Conservation (phyloP, 306 rosid species). For the Ziziphus jujuba region DNA sequence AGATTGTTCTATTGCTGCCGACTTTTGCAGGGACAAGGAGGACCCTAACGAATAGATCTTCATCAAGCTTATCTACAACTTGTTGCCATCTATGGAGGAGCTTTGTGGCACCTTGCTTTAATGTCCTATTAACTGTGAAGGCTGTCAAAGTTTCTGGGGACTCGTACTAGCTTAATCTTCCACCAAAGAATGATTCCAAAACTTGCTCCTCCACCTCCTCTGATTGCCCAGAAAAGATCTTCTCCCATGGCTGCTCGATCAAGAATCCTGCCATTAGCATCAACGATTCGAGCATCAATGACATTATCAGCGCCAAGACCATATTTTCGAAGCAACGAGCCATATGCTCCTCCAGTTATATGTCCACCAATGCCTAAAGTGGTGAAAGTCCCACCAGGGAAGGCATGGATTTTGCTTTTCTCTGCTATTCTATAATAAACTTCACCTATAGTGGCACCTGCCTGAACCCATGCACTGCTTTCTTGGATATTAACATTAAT, state of each 20-base stretch:
- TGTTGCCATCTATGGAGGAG: conserved; percentile 63
- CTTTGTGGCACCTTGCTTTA: conserved; percentile 64
- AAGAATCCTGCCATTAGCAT: conserved; percentile 54
- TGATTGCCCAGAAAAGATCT: conserved; percentile 81
- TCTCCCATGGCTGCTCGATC: conserved; percentile 79
- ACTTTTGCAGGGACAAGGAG: conserved; percentile 37
- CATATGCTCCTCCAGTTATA: conserved; percentile 84
- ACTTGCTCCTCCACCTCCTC: conserved; percentile 95
- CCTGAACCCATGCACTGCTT: conserved; percentile 66
- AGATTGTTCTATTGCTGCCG: conserved; percentile 18
- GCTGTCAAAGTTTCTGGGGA: conserved; percentile 77
- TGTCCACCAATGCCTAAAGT: conserved; percentile 87
- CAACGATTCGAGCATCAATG: conserved; percentile 61
- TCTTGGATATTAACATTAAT: conserved; percentile 34
- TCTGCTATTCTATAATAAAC: conserved; percentile 65
- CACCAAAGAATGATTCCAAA: conserved; percentile 84
- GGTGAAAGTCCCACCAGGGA: conserved; percentile 78
- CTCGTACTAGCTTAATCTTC: conserved; percentile 79
- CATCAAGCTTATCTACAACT: conserved; percentile 59
- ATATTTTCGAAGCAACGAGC: conserved; percentile 77
- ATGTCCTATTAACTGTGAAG: conserved; percentile 51
- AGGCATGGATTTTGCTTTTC: conserved; percentile 64
- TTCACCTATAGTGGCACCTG: conserved; percentile 81
- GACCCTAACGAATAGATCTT: conserved; percentile 61
- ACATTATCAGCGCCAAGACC: conserved; percentile 84